Evolutionary conservation across 2,329 filamentous ascomycete genomes (phyloP).

Genomic region (Diatrype stigma): DNA sequence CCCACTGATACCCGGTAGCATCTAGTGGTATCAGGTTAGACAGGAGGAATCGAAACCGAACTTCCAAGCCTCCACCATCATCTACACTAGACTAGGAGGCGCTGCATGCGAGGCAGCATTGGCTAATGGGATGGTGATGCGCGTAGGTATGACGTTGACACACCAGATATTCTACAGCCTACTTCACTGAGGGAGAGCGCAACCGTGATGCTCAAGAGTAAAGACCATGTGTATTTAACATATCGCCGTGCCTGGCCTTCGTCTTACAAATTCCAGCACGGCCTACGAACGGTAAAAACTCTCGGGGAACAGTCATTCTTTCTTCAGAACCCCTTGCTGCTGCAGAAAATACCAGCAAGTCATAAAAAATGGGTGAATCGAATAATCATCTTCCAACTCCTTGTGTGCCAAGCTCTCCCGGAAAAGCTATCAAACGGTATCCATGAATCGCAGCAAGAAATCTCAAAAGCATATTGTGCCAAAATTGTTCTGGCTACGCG

Average conservation of each 20-base stretch:
- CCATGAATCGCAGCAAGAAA: constrained; percentile 19
- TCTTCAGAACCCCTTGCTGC: background rate
- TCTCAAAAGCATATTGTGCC: constrained; percentile 9
- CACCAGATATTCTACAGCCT: too few relatives aligned
- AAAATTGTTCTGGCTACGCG: constrained; percentile 4
- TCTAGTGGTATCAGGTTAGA: too few relatives aligned
- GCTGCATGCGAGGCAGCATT: too few relatives aligned
- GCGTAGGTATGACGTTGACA: too few relatives aligned
- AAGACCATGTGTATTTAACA: background rate
- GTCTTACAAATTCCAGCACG: background rate
- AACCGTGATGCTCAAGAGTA: too few relatives aligned
- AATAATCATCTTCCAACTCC: constrained; percentile 16
- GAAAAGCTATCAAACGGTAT: constrained; percentile 22
- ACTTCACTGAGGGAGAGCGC: too few relatives aligned
- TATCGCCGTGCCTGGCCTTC: background rate
- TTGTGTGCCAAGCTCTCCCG: constrained; percentile 13
- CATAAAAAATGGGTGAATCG: background rate
- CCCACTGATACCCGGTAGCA: too few relatives aligned
- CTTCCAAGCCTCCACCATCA: too few relatives aligned
- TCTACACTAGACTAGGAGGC: background rate
- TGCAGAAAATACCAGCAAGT: background rate
- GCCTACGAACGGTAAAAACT: background rate
- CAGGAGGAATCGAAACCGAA: too few relatives aligned
- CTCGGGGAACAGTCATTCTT: background rate
- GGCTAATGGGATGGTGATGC: background rate